phyloP scores from a whole-genome alignment of 176 grass and related monocot species.

The Ananas comosus region DNA sequence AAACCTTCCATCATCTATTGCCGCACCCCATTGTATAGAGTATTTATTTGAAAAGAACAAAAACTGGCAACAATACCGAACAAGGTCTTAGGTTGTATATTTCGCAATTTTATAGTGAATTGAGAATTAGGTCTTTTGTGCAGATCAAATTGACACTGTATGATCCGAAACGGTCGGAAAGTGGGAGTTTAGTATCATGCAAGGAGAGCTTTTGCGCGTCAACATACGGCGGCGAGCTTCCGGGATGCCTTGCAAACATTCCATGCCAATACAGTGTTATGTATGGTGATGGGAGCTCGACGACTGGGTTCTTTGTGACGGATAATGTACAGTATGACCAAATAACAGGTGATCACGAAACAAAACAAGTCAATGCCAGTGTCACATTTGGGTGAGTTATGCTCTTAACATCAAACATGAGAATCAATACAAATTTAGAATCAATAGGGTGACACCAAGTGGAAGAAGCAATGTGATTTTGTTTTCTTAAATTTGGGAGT shows the following conservation, averaged over 20 bases:
- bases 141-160: conserved; percentile 84
- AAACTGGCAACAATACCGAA: too few species aligned
- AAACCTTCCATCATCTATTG: too few species aligned
- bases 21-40: too few species aligned
- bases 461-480: too few species aligned
- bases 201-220: conserved; percentile 52
- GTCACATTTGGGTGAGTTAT: conserved; percentile 73
- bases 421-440: too few species aligned
- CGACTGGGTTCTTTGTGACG: conserved; percentile 53
- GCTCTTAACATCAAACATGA: background rate
- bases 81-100: too few species aligned
- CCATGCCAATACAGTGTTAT: conserved; percentile 63
- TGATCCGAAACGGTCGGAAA: conserved; percentile 59
- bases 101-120: background rate
- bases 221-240: conserved; percentile 17
- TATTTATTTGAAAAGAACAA: too few species aligned
- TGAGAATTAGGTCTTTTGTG: conserved; percentile 5
- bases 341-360: conserved; percentile 55
- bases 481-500: too few species aligned
- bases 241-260: conserved; percentile 19
- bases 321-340: conserved; percentile 66
- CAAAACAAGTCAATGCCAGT: conserved; percentile 46
- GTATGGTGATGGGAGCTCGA: conserved; percentile 91
- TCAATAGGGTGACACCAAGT: too few species aligned
- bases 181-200: conserved; percentile 42